Conservation (phyloP, 257 asterid genomes). For the Nicotiana knightiana region DNA sequence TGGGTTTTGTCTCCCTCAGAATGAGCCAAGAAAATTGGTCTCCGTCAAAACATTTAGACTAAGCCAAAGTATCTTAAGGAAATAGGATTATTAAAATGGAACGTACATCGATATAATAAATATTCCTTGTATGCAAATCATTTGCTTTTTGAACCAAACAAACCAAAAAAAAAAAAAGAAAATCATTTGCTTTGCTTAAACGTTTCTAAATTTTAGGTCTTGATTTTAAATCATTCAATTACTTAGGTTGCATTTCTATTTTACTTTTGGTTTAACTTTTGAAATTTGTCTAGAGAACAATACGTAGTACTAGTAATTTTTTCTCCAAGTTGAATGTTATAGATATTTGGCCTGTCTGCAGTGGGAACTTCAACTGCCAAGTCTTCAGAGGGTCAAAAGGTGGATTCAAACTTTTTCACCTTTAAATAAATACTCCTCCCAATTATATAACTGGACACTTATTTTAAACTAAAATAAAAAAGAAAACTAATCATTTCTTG, state of each 20-base stretch:
- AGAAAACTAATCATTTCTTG: too few species aligned
- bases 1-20: background rate
- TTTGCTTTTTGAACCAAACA: background rate
- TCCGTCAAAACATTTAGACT: background rate
- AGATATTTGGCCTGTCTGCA: background rate
- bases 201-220: background rate
- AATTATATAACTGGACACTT: too few species aligned
- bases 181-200: too few species aligned
- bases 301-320: too few species aligned
- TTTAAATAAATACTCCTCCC: background rate
- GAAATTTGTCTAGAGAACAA: background rate
- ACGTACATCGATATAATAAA: background rate
- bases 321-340: too few species aligned
- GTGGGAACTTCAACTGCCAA: background rate
- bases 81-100: background rate
- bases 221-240: background rate
- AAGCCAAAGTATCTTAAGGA: background rate
- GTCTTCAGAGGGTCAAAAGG: background rate
- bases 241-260: background rate
- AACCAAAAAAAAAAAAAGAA: accelerated
- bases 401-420: background rate
- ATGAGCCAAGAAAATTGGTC: background rate
- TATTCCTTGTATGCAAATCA: background rate
- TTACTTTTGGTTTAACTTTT: background rate
- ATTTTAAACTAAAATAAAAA: too few species aligned